Percentiles rank a stretch among this genome's conserved stretches.
Conservation (phyloP, 495 filamentous ascomycete species). For the Daldinia bambusicola region DNA sequence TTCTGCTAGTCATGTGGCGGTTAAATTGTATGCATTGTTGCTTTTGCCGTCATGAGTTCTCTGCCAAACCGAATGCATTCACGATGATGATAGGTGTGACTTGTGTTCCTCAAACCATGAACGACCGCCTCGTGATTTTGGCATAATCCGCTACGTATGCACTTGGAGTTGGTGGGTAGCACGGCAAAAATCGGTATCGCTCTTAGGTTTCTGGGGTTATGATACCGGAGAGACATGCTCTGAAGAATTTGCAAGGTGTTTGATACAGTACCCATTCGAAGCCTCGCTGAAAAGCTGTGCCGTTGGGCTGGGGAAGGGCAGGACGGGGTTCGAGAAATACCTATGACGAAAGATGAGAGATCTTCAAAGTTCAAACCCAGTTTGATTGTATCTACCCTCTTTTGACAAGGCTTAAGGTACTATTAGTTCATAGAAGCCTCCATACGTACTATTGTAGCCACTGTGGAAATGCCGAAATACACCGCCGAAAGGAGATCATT, state of each 20-base stretch:
- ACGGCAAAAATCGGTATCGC: not conserved
- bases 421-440: not conserved
- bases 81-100: not conserved
- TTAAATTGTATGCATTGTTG: not conserved
- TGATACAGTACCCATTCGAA: not conserved
- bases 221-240: not conserved
- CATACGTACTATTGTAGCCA: not conserved
- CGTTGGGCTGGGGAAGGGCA: not conserved
- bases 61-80: not conserved
- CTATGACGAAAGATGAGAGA: not conserved
- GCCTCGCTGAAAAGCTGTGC: not conserved
- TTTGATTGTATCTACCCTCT: not conserved
- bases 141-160: not conserved
- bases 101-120: not conserved
- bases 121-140: not conserved
- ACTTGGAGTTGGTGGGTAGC: not conserved
- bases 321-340: not conserved
- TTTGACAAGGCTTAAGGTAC: not conserved
- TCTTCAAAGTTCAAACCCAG: not conserved
- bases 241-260: not conserved
- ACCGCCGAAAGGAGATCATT: constrained; percentile 7
- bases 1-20: constrained; percentile 1
- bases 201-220: not conserved
- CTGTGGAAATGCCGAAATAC: not conserved
- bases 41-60: not conserved